Evolutionary conservation across 2,329 filamentous ascomycete genomes (phyloP), one percentile per base, ranked within the genome.

Genomic region (Fusarium nanum): DNA sequence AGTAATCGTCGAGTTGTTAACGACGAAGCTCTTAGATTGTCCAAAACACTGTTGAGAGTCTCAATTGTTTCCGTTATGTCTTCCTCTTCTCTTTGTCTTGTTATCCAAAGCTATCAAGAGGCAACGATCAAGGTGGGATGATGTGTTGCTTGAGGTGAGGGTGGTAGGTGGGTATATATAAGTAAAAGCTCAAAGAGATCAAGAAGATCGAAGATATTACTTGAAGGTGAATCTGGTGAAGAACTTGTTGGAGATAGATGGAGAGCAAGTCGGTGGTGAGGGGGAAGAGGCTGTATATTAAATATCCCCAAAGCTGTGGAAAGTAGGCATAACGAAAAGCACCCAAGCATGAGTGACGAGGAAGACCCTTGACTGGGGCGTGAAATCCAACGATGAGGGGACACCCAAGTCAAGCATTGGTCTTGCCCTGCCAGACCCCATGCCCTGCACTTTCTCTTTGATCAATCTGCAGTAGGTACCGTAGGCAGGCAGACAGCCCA

Each of bases 261-360:
- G 66, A 67, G 61, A 66, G 52, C 41, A 64, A 66, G 67, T 64
- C 44, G 49, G 65, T 48, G 63, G 67, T 68, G 74, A 73, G 69
- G 72, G 75, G 73, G 74, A 75, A 67, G 74, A 75, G 65, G 73
- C 75, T 76, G 60, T 75, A 76, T 64, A 73, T 77, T 77, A 77
- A 77, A 76, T 77, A 76, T 77, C 70, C 65, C 66, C 68, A 72
- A 71, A 68, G 60, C 67, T 72, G 68, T 56, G 64, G 50, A 52
- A 41, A 61, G 62, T 54, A 69, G 67, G 48, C 62, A 68, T 58
- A 56, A 64, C 45, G 45, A 54, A 64, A 54, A 52, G 55, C 22
- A 49, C 45, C 59, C 54, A 54, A 68, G 60, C 60, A 63, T 64
- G 65, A 71, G 72, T 69, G 68, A 71, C 53, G 68, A 61, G 63